Evolutionary conservation across 352 stramenopile species (phyloP), one percentile per base, ranked within the genome.

Genomic region (Phytopythium delawarense): DNA sequence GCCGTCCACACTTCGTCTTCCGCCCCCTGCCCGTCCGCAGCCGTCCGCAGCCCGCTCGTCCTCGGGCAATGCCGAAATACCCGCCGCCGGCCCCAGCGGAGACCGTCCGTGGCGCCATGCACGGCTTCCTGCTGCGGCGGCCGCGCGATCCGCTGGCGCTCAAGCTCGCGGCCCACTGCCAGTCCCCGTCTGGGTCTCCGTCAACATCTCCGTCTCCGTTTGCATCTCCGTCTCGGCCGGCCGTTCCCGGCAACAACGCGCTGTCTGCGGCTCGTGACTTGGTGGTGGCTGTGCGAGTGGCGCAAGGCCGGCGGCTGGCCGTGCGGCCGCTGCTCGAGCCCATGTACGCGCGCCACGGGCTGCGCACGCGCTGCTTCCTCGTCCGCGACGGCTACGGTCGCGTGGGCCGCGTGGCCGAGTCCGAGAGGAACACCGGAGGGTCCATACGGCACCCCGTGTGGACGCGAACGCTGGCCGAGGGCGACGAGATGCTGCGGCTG

Each of bases 211-310:
- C 46, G 9, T n/a, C 21, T 21, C 21, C 21, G 4, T 16, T 21
- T 32, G 5, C 28, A 32, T 32, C 28, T 32, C 28, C 28, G 28
- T 32, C 28, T 32, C 28, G 28, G 28, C 28, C 28, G 28, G 28
- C 3, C 28, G 28, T 32, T 7, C 28, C 28, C 28, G 21, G n/a
- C 46, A 28, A 34, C 46, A 28, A 32, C 46, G 11, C 11, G 21
- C 46, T 52, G 4, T n/a, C 45, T 7, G 23, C n/a, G 25, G 8
- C 32, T n/a, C 16, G 18, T 5, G 15, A 11, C 4, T 16, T 21
- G 23, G 67, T 75, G 44, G 61, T 89, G 45, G 74, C 81, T 45
- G 63, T 87, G 16, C 82, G 76, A 68, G 71, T 87, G 7, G 86
- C 80, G 52, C 68, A 84, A 57, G 78, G 78, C 25, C 66, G 72